phyloP scores from a whole-genome alignment of 2,329 filamentous ascomycete species.

The Xylariomycetidae sp. region DNA sequence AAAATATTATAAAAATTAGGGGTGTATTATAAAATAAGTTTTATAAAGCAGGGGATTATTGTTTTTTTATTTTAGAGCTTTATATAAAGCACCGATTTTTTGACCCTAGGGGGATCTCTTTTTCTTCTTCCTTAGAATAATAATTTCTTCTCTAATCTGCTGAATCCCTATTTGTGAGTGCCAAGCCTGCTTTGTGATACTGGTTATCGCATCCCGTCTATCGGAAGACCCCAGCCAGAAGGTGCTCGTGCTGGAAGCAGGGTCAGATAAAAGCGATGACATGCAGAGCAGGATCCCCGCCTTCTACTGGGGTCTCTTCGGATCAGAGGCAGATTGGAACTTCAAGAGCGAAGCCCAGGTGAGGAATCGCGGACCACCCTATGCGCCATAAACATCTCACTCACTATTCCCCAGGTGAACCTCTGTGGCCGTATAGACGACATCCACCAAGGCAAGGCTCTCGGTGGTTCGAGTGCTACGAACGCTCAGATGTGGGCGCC shows the following conservation, averaged over 20 bases:
- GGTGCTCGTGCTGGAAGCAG: conserved; percentile 15
- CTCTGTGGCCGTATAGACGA: conserved; percentile 3
- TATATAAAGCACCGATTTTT: too few relatives aligned
- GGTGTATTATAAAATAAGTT: too few relatives aligned
- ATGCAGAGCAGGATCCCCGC: conserved; percentile 10
- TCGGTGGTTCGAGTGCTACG: conserved; percentile 6
- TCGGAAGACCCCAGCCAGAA: conserved; percentile 8
- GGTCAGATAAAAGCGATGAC: conserved; percentile 8
- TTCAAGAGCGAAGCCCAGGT: conserved; percentile 11
- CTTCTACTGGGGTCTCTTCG: conserved; percentile 4
- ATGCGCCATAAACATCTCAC: too few relatives aligned
- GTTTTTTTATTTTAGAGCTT: too few relatives aligned
- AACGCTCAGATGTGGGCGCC: conserved; percentile 4
- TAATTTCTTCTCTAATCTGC: too few relatives aligned
- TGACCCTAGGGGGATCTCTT: too few relatives aligned
- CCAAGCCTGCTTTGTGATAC: too few relatives aligned
- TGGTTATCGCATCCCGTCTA: conserved; percentile 12
- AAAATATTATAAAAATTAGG: too few relatives aligned
- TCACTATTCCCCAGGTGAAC: conserved; percentile 1
- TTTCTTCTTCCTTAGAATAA: too few relatives aligned
- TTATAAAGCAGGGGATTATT: too few relatives aligned
- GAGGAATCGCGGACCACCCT: too few relatives aligned
- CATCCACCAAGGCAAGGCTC: conserved; percentile 4
- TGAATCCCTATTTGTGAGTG: too few relatives aligned
- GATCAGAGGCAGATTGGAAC: conserved; percentile 8